Conservation (phyloP, 139 green algal genomes). For the Edaphochlamys debaryana region DNA sequence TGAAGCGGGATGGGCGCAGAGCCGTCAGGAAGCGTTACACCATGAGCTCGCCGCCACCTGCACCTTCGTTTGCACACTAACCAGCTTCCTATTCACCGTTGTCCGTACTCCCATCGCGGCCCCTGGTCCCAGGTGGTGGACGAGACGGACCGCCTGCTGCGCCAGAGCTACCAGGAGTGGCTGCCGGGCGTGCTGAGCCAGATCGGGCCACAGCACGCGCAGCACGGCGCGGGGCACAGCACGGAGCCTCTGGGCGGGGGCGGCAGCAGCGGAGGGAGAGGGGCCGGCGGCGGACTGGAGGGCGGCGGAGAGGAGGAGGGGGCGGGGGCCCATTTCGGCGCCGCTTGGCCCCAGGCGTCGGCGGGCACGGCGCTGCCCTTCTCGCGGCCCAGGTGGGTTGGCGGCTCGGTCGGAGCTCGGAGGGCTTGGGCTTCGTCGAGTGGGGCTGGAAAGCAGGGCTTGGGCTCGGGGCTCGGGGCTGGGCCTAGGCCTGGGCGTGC, state of each 20-base stretch:
- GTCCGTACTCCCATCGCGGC: no score
- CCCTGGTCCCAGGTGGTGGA: slow-evolving; percentile 85
- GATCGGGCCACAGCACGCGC: background rate
- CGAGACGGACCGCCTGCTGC: slow-evolving; percentile 91
- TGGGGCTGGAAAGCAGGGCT: no score
- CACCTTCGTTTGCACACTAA: no score
- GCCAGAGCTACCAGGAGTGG: slow-evolving; percentile 95
- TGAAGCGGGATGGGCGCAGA: no score
- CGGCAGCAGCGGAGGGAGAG: background rate
- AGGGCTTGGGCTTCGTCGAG: no score
- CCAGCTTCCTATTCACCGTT: no score
- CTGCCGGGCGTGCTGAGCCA: slow-evolving; percentile 76
- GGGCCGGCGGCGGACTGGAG: background rate
- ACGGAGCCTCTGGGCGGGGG: no score
- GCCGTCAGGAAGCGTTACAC: no score
- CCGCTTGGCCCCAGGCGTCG: background rate
- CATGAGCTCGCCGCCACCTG: no score
- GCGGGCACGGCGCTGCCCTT: background rate
- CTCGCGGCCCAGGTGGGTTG: background rate
- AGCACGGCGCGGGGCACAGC: background rate
- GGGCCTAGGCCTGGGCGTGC: no score
- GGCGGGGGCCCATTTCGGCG: background rate
- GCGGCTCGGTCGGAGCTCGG: background rate
- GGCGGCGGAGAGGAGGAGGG: background rate
- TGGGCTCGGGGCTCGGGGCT: no score